These are phyloP conservation scores for Globisporangium iwayamae DNA, from an alignment of 352 stramenopile species.

Conservation along the genomic window DNA sequence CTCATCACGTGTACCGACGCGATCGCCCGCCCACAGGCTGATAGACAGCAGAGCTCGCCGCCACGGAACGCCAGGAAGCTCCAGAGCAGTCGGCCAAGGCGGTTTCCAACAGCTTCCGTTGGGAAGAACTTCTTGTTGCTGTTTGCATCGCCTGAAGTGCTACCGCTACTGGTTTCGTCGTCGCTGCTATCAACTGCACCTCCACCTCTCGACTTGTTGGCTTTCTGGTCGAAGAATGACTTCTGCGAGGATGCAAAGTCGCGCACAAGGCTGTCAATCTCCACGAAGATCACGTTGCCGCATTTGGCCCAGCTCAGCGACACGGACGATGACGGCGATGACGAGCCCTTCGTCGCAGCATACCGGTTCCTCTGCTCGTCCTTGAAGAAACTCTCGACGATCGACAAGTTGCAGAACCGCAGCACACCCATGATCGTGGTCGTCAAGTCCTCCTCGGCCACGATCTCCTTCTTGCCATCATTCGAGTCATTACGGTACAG, in stretches of 20 bases:
- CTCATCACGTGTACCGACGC: conserved; percentile 84
- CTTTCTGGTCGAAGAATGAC: conserved; percentile 19
- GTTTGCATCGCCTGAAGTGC: neutral
- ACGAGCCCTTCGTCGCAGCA: conserved; percentile 16
- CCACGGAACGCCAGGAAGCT: conserved; percentile 78
- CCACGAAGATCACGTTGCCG: conserved; percentile 80
- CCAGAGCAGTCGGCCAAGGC: conserved; percentile 68
- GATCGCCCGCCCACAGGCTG: conserved; percentile 66
- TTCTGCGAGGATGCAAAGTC: conserved; percentile 75
- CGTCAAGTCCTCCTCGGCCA: conserved; percentile 65
- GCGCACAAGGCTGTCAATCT: conserved; percentile 73
- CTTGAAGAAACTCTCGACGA: conserved; percentile 77
- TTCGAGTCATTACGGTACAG: conserved; percentile 39
- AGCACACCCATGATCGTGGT: conserved; percentile 55
- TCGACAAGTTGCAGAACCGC: conserved; percentile 72
- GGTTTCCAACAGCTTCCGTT: conserved; percentile 51
- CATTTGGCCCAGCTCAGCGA: conserved; percentile 76
- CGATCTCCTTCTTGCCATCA: conserved; percentile 6
- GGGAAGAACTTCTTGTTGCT: conserved; percentile 17
- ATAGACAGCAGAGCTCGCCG: conserved; percentile 72
- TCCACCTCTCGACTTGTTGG: conserved; percentile 13
- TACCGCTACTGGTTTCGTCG: conserved; percentile 18
- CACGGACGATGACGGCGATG: conserved; percentile 15
- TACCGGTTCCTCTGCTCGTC: conserved; percentile 18
- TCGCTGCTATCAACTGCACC: conserved; percentile 10